Base-by-base conservation (phyloP, 768 basidiomycete genomes). In the Pisolithus albus region DNA sequence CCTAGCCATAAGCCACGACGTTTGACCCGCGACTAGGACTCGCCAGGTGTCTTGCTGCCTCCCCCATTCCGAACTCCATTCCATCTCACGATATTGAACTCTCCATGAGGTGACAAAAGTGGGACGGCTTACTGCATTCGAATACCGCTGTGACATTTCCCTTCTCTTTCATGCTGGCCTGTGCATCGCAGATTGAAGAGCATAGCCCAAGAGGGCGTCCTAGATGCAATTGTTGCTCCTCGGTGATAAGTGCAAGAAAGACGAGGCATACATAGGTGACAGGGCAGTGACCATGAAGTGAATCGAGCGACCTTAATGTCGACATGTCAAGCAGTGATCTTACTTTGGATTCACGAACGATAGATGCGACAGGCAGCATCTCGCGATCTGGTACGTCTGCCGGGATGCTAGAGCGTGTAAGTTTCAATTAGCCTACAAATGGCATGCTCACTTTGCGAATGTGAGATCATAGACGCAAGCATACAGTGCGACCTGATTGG, bases 371-470 rank as follows among this genome's bases (percentile, higher is more conserved):
- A 7, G 55, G 52, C 23, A 82, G 71, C 39, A 76, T 64, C 0
- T 55, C 54, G 7, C 71, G 61, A 52, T 81, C 73, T 46, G 84
- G 76, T 0, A 66, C 70, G 56, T 84, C 75, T 1, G 82, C 82
- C 5, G 70, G 60, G 18, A 84, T 49, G 11, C 41, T 24, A n/a
- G 34, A 15, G 15, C 13, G 13, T 5, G 34, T 34, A 3, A 34
- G 13, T 15, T 34, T 34, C 13, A 15, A 34, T 15, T 11, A 34
- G 5, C 15, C 34, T 15, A 34, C 3, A 11, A 34, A 34, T 13
- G 13, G 34, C 34, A 5, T 34, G 34, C 34, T 34, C 13, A 41
- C 40, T 13, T 41, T 19, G 19, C 5, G 40, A 41, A 41, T n/a
- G 40, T 10, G n/a, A 41, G 19, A 18, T 3, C 3, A 39, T 39